Base-by-base conservation (phyloP, 2,329 filamentous ascomycete genomes). In the Microsporum canis region DNA sequence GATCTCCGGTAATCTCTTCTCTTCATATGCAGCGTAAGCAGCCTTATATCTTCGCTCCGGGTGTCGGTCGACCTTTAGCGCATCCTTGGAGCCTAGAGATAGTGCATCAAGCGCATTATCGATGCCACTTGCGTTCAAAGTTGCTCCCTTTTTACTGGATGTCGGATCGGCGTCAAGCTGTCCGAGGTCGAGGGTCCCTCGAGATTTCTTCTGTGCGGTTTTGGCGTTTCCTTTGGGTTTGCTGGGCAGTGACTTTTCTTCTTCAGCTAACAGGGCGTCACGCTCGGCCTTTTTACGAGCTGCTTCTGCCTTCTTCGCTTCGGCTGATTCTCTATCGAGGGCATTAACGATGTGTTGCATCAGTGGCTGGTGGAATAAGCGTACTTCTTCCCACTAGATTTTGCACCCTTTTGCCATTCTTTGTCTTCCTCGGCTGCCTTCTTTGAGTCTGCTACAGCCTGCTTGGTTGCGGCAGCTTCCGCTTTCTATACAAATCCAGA, bases 101-200 rank as follows among this genome's bases (percentile, higher is more conserved):
- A 97, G 82, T 2, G 91, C 91, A 69, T 96, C 91, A 57, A 97
- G 83, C 0, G 91, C 91, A 69, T 96, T 92, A 73, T 97, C 91
- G 73, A 99, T 96, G 69, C 91, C 91, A 0, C 87, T 82, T 2
- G 91, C 91, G 72, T 87, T 91, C 68, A 96, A 81, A 0, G 88
- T 75, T 0, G 79, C 67, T 7, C 84, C 73, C 12, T 78, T 76
- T 65, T 79, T 80, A 63, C 67, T 68, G 33, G 27, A 33, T 29
- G 36, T 23, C 5, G 39, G 39, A n/a, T 33, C 39, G 64, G 76
- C 73, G 68, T 94, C 88, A 65, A 96, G 85, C 72, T 88, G 86
- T 17, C 81, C 82, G 45, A 92, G 82, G 69, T 91, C 88, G 41
- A 92, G 81, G 39, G 71, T 71, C 29, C 88, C 88, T 63, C 84